Conservation (phyloP, 805 yeast species). For the Pichia scutulata region DNA sequence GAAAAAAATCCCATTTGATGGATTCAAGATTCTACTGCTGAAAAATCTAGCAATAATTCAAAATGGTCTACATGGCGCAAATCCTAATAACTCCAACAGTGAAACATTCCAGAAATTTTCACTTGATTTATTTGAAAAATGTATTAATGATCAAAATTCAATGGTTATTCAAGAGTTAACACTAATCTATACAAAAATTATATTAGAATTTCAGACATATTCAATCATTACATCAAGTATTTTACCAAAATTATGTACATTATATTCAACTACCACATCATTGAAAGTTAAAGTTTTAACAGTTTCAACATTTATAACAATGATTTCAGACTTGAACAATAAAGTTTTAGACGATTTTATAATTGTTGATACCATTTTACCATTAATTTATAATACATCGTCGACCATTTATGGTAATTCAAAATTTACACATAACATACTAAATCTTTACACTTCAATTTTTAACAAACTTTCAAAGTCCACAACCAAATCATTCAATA, state of each 20-base stretch:
- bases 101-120: slow-evolving; percentile 25
- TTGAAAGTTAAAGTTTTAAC: slow-evolving; percentile 69
- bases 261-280: slow-evolving; percentile 80
- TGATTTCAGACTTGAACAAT: slow-evolving; percentile 36
- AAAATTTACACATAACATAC: slow-evolving; percentile 24
- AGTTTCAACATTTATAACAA: slow-evolving; percentile 47
- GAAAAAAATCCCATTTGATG: slow-evolving; percentile 20
- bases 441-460: slow-evolving; percentile 24
- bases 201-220: slow-evolving; percentile 30
- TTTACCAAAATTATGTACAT: slow-evolving; percentile 63
- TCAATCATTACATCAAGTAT: slow-evolving; percentile 63
- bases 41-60: slow-evolving; percentile 23
- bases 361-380: slow-evolving; percentile 72
- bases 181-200: slow-evolving; percentile 21
- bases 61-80: slow-evolving; percentile 23
- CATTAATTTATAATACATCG: slow-evolving; percentile 45
- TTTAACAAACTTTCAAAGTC: slow-evolving; percentile 21
- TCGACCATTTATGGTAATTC: slow-evolving; percentile 21
- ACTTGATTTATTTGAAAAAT: slow-evolving; percentile 27
- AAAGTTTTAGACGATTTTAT: slow-evolving; percentile 64
- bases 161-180: slow-evolving; percentile 28
- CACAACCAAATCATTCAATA: slow-evolving; percentile 17
- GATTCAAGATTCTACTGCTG: slow-evolving; percentile 26
- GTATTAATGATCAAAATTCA: slow-evolving; percentile 13
- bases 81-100: slow-evolving; percentile 16